Evolutionary conservation across 345 rosid species (phyloP).

Genomic region (Angophora floribunda): DNA sequence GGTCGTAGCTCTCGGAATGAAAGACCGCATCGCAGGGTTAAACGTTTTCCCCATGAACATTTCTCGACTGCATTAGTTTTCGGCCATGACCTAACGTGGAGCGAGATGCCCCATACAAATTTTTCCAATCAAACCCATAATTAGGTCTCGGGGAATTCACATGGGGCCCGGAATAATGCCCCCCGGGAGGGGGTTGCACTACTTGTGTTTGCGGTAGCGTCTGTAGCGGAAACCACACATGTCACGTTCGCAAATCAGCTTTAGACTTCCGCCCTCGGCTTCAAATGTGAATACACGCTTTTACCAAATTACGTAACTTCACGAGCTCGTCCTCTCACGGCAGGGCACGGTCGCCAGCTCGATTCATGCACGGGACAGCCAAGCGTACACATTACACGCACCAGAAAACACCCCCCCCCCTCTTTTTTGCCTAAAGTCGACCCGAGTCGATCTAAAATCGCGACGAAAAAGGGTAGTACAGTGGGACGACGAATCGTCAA

Average conservation of each 20-base stretch:
- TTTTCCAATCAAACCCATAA: not conserved
- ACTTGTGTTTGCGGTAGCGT: not conserved
- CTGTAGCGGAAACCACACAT: not conserved
- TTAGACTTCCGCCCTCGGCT: not conserved
- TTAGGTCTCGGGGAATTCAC: not conserved
- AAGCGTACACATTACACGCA: not conserved
- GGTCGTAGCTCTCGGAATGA: not conserved
- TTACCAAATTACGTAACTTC: not conserved
- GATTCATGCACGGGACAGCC: not conserved
- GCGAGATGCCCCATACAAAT: not conserved
- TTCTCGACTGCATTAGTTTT: no score
- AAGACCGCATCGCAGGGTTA: no score
- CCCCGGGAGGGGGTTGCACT: not conserved
- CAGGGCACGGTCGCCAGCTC: not conserved
- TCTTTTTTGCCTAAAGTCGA: not conserved
- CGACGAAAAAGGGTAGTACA: not conserved
- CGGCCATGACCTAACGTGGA: no score
- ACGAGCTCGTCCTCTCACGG: not conserved
- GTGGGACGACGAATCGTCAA: not conserved
- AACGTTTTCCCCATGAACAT: no score
- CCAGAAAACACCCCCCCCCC: no score
- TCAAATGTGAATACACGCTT: not conserved
- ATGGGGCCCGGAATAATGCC: not conserved
- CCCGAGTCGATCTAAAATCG: not conserved
- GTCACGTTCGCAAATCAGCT: not conserved